Evolutionary conservation across 2,329 filamentous ascomycete genomes (phyloP).

Genomic region (Aspergillus sclerotialis): DNA sequence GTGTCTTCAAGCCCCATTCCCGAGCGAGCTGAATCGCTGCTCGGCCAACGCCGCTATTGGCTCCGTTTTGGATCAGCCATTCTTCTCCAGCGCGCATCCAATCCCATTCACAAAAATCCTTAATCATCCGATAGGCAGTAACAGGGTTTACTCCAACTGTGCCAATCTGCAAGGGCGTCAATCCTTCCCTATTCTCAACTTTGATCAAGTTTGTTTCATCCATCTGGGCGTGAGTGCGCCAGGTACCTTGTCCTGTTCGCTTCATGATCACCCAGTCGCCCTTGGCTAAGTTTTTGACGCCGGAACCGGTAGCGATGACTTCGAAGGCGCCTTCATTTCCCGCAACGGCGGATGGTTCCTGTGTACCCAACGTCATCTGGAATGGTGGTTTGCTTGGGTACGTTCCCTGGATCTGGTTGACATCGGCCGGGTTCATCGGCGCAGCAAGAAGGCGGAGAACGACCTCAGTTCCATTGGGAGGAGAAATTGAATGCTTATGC

Average conservation of each 20-base stretch:
- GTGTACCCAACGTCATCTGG: constrained; percentile 67
- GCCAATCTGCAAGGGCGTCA: constrained; percentile 71
- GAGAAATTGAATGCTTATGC: constrained; percentile 44
- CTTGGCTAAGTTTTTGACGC: constrained; percentile 54
- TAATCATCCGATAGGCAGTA: constrained; percentile 88
- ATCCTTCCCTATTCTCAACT: constrained; percentile 61
- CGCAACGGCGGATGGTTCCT: constrained; percentile 58
- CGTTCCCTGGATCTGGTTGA: constrained; percentile 95
- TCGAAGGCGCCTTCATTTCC: constrained; percentile 89
- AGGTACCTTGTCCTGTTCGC: constrained; percentile 77
- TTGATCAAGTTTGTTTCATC: constrained; percentile 56
- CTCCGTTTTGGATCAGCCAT: constrained; percentile 96
- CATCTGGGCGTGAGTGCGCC: constrained; percentile 81
- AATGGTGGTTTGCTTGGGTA: constrained; percentile 83
- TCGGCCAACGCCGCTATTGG: constrained; percentile 86
- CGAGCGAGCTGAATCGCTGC: constrained; percentile 82
- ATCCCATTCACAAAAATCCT: constrained; percentile 59
- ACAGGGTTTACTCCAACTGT: constrained; percentile 90
- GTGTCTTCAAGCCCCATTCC: constrained; percentile 81
- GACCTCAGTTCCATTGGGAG: constrained; percentile 53
- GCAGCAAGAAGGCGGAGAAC: constrained; percentile 83
- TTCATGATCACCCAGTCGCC: constrained; percentile 96
- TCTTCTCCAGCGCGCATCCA: constrained; percentile 58
- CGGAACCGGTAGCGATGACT: constrained; percentile 63
- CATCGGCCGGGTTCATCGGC: constrained; percentile 93